Base-by-base conservation (phyloP, 2,329 filamentous ascomycete species). In the Endocalyx cinctus region DNA sequence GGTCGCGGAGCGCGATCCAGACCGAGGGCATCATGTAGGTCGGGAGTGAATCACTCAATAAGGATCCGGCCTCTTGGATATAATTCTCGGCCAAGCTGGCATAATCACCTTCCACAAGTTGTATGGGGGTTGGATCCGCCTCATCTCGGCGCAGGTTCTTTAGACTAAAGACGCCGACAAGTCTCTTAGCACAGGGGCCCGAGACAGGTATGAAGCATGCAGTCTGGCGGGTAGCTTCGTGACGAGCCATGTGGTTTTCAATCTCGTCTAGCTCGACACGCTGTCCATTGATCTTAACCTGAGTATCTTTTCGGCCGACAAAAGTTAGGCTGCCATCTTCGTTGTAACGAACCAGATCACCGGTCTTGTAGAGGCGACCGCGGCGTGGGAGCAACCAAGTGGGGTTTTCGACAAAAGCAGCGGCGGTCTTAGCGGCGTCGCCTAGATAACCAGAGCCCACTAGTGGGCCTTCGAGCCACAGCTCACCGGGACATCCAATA, bases 261-360 rank as follows among this genome's bases (percentile, higher is more conserved):
- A 63, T 63, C 46, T 63, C 66, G 14, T 56, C 63, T 33, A 65
- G 50, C 52, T 63, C 72, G 41, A 67, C 53, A 39, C 67, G 42
- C 34, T 59, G 70, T 27, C 73, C 74, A 20, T 62, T 59, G 14
- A 73, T 48, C 45, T 73, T 73, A 29, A 69, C 57, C 43, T 72
- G 67, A 2, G 58, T 58, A 45, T 72, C 69, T 35, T 64, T 66
- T 25, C 69, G 58, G 27, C 68, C 68, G 31, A 65, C 34, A 31
- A 53, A 60, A 6, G 48, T 31, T 15, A 64, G 39, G 17, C 30
- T 35, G n/a, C 55, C 50, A 49, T 82, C 72, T 2, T 42, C 38
- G 22, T 51, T 35, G 17, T 55, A 55, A 10, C 25, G 6, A 5
- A 33, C 35, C 10, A 42, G 27, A 31, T 47, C 45, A 11, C 45